These are phyloP conservation scores for Pachyrhizus erosus DNA, from an alignment of 306 rosid genomes.

Conservation along the genomic window DNA sequence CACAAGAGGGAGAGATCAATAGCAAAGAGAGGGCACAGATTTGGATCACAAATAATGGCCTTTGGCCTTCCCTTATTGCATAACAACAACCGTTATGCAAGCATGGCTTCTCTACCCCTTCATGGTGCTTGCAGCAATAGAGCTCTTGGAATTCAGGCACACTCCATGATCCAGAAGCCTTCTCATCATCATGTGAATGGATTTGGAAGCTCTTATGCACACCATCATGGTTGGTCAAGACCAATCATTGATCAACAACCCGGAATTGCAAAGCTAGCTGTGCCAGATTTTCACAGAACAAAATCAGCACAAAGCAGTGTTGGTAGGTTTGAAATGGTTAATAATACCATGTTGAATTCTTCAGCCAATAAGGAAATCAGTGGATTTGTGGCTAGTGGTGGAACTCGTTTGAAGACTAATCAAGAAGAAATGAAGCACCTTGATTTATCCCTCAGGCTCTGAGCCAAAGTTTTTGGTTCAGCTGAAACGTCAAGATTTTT, in stretches of 20 bases:
- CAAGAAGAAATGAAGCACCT: constrained; percentile 68
- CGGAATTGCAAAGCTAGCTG: constrained; percentile 52
- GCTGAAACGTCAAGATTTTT: background rate
- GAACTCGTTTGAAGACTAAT: constrained; percentile 44
- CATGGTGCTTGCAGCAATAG: constrained; percentile 50
- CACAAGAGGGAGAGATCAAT: constrained; percentile 87
- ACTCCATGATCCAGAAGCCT: constrained; percentile 70
- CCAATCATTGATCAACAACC: constrained; percentile 61
- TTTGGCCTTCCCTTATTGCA: constrained; percentile 63
- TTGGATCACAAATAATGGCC: constrained; percentile 56
- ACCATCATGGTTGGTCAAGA: constrained; percentile 54
- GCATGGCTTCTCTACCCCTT: constrained; percentile 73
- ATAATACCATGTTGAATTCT: constrained; percentile 44
- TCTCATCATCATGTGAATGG: constrained; percentile 53
- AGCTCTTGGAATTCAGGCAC: constrained; percentile 68
- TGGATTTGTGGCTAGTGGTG: constrained; percentile 47
- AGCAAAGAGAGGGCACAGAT: constrained; percentile 74
- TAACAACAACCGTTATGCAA: constrained; percentile 40
- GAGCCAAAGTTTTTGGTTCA: background rate
- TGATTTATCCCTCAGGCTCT: constrained; percentile 82
- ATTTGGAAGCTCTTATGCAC: constrained; percentile 49
- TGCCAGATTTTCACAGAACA: constrained; percentile 49
- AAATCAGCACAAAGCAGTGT: constrained; percentile 47
- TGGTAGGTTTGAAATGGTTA: constrained; percentile 57
- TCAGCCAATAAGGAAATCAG: constrained; percentile 43